Percentiles rank a stretch among this genome's conserved stretches.
Conservation (phyloP, 1,284 basidiomycete species). For the Ganoderma lucidum region DNA sequence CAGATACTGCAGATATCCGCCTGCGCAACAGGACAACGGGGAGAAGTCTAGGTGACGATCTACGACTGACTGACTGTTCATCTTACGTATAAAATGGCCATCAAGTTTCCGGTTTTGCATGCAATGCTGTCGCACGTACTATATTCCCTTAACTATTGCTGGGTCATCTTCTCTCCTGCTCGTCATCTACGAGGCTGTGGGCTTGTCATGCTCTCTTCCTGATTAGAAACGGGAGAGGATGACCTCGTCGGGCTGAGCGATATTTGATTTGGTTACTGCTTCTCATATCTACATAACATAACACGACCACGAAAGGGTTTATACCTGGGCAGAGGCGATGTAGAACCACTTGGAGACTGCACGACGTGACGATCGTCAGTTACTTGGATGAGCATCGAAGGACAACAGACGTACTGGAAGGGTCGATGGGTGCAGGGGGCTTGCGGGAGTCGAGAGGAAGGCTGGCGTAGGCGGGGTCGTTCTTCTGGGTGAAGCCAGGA, state of each 20-base stretch:
- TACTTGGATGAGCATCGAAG: too few relatives aligned
- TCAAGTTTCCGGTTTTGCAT: constrained; percentile 10
- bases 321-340: constrained; percentile 86
- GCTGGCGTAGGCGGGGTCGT: constrained; percentile 70
- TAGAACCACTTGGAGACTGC: constrained; percentile 91
- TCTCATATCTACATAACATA: constrained; percentile 30
- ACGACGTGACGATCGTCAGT: constrained; percentile 26
- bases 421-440: constrained; percentile 87
- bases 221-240: constrained; percentile 24
- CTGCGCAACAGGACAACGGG: constrained; percentile 38
- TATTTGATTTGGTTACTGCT: constrained; percentile 32
- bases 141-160: constrained; percentile 15
- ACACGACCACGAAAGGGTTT: constrained; percentile 32
- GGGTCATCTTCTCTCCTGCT: neutral
- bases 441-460: constrained; percentile 85
- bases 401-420: constrained; percentile 70
- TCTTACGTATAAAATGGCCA: constrained; percentile 5
- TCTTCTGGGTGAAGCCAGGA: constrained; percentile 70
- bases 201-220: neutral
- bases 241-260: constrained; percentile 26
- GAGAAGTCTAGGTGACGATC: constrained; percentile 30
- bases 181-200: neutral
- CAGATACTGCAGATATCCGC: constrained; percentile 45
- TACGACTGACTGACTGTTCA: neutral
- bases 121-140: constrained; percentile 24